These are phyloP conservation scores for Leptographium lundbergii DNA, from an alignment of 2,329 filamentous ascomycete genomes.

Conservation along the genomic window DNA sequence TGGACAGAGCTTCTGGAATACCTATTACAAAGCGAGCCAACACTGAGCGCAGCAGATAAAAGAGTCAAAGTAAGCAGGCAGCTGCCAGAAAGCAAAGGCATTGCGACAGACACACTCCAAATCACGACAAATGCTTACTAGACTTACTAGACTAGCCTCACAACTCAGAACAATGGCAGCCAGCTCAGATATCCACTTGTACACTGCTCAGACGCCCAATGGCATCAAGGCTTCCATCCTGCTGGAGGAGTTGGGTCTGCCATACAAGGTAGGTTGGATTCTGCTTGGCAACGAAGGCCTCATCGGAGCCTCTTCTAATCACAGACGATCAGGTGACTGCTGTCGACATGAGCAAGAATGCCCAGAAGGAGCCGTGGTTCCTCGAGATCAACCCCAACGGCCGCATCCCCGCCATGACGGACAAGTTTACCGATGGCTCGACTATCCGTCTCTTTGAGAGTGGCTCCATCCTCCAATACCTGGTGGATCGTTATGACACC, in stretches of 20 bases:
- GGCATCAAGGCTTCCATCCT: slow-evolving; percentile 83
- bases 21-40: neutral
- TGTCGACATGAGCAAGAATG: slow-evolving; percentile 61
- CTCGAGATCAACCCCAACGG: slow-evolving; percentile 87
- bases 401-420: slow-evolving; percentile 77
- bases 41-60: neutral
- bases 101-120: neutral
- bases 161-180: slow-evolving; percentile 22
- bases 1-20: neutral
- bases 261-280: slow-evolving; percentile 51
- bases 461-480: slow-evolving; percentile 73
- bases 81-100: neutral
- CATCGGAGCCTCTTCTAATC: neutral
- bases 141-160: neutral
- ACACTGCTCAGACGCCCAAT: slow-evolving; percentile 75
- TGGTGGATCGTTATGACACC: slow-evolving; percentile 68
- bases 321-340: slow-evolving; percentile 30
- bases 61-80: too few relatives aligned
- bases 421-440: slow-evolving; percentile 62
- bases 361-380: slow-evolving; percentile 76
- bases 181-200: slow-evolving; percentile 60
- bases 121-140: neutral
- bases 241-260: slow-evolving; percentile 70
- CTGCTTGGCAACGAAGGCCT: neutral
- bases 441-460: slow-evolving; percentile 70